Base-by-base conservation (phyloP, 2,329 filamentous ascomycete species). In the Ophiocordyceps camponoti-rufipedis region DNA sequence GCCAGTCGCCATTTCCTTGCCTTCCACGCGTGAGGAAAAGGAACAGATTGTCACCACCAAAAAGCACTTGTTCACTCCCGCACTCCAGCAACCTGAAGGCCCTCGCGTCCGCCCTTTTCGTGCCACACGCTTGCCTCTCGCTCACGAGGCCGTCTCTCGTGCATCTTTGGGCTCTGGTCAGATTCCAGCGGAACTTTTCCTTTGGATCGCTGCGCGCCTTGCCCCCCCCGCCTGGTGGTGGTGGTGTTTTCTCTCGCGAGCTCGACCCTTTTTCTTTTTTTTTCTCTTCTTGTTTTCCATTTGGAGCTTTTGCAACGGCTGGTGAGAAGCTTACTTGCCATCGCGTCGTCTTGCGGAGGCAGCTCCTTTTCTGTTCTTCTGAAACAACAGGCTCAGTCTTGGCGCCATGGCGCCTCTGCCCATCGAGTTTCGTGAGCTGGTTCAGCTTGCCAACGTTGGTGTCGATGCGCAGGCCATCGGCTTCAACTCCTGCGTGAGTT, bases 401-500 rank as follows among this genome's bases (percentile, higher is more conserved):
- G 60, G 58, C 62, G 58, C 57, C 63, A 73, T 73, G 78, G 75
- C 78, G 63, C 75, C 80, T 66, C 72, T 93, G 61, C 86, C 85
- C 60, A 94, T 94, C 70, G 87, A 86, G 72, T 93, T 94, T 68
- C 83, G 82, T 64, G 87, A 94, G 79, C 77, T 89, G 60, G 75
- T 89, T 64, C 84, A 88, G 66, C 69, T 72, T 63, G 59, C 61
- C 57, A 65, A 61, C 54, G 58, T 69, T 49, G 65, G 66, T 51
- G 64, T 69, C 50, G 66, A 74, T 54, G 58, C 64, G 49, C 55
- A 62, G 53, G 62, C 62, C 56, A 85, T 87, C 71, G 78, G 80
- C 61, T 85, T 85, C 72, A 85, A 85, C 64, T 80, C 80, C 58
- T 86, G 81, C 71, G 80, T 85, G 72, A 68, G 80, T 60, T 18